Conservation (phyloP, 1,284 basidiomycete genomes). For the Pulchroboletus neoregius region DNA sequence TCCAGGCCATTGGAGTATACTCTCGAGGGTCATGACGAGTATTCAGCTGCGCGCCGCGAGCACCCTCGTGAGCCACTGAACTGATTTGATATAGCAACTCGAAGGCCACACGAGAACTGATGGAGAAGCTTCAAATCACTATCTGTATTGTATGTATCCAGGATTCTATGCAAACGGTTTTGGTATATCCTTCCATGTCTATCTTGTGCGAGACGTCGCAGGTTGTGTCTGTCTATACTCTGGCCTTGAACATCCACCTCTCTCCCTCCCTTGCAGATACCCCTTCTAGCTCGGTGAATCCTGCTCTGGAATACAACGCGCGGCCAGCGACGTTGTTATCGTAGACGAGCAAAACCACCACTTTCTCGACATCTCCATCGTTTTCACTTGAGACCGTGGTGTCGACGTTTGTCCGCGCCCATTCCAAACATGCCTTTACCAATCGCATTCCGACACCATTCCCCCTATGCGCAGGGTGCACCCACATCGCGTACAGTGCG, state of each 20-base stretch:
- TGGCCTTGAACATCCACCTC: conserved; percentile 23
- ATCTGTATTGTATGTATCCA: background rate
- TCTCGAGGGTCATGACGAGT: conserved; percentile 14
- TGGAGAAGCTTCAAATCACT: background rate
- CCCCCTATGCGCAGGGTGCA: conserved; percentile 34
- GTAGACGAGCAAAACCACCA: conserved; percentile 17
- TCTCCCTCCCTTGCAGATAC: conserved; percentile 12
- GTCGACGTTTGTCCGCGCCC: conserved; percentile 22
- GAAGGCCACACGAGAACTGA: no score
- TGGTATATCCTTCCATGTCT: no score
- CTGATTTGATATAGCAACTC: background rate
- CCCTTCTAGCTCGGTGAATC: conserved; percentile 20
- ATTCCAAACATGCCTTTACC: conserved; percentile 21
- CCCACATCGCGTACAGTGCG: conserved; percentile 36
- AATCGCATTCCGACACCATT: conserved; percentile 30
- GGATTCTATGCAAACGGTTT: background rate
- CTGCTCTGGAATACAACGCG: conserved; percentile 21
- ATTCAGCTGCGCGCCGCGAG: conserved; percentile 4
- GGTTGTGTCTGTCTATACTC: conserved; percentile 6
- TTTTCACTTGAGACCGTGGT: conserved; percentile 1
- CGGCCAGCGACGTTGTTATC: conserved; percentile 15
- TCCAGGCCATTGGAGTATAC: conserved; percentile 10
- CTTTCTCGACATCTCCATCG: conserved; percentile 11
- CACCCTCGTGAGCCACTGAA: conserved; percentile 16
- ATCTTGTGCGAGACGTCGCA: no score